Percentiles rank a stretch among this genome's conserved stretches.
Evolutionary conservation across 805 yeast species (phyloP).

Genomic region (Spathaspora passalidarum): DNA sequence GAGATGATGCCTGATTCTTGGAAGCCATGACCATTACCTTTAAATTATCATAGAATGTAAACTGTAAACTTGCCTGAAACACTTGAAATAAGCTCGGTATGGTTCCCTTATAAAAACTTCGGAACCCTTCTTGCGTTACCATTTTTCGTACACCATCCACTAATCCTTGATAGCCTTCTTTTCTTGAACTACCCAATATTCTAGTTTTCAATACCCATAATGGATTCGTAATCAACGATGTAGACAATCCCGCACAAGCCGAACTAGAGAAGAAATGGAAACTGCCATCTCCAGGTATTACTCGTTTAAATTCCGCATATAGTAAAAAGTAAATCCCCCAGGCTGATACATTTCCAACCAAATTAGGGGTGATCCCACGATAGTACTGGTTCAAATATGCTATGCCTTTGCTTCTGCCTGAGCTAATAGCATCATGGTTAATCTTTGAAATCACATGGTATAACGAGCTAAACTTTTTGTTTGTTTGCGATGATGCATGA

Average conservation of each 20-base stretch:
- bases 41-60: constrained; percentile 78
- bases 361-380: constrained; percentile 76
- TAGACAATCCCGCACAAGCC: constrained; percentile 64
- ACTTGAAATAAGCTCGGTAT: constrained; percentile 77
- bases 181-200: constrained; percentile 57
- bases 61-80: constrained; percentile 85
- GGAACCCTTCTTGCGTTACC: constrained; percentile 51
- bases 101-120: constrained; percentile 70
- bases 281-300: constrained; percentile 13
- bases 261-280: constrained; percentile 34
- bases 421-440: constrained; percentile 16
- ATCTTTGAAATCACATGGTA: constrained; percentile 18
- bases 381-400: constrained; percentile 42
- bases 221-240: constrained; percentile 83
- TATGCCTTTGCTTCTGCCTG: background rate
- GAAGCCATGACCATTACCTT: constrained; percentile 38
- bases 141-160: constrained; percentile 53
- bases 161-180: constrained; percentile 54
- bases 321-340: constrained; percentile 88
- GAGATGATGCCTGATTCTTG: background rate
- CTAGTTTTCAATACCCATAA: constrained; percentile 95
- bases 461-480: constrained; percentile 18
- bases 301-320: constrained; percentile 58
- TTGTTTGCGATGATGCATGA: background rate
- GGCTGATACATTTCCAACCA: constrained; percentile 79